phyloP scores from a whole-genome alignment of 2,329 filamentous ascomycete genomes.

The Exophiala viscosa region DNA sequence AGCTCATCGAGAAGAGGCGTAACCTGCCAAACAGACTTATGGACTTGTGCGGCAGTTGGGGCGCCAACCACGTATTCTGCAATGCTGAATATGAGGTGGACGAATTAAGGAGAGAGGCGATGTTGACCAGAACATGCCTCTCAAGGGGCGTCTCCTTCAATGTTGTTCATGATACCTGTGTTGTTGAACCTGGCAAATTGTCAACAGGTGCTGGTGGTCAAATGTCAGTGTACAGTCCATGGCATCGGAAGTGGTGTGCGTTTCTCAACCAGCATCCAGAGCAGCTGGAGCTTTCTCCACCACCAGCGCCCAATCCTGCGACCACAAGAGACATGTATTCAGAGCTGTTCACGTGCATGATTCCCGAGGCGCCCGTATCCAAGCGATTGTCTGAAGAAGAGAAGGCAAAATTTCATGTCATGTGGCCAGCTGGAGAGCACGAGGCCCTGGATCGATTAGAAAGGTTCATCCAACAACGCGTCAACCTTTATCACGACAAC shows the following conservation, averaged over 20 bases:
- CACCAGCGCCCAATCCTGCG: constrained; percentile 55
- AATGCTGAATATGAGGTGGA: constrained; percentile 93
- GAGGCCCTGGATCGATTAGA: constrained; percentile 63
- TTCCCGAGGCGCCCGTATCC: constrained; percentile 61
- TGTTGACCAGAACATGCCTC: constrained; percentile 59
- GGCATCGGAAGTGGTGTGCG: constrained; percentile 72
- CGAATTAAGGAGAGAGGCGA: constrained; percentile 73
- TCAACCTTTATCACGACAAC: constrained; percentile 58
- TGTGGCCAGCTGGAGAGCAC: constrained; percentile 74
- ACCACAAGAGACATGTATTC: constrained; percentile 48
- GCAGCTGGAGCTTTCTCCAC: constrained; percentile 59
- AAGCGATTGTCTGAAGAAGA: constrained; percentile 62
- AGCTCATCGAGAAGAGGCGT: constrained; percentile 65
- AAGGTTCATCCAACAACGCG: constrained; percentile 64
- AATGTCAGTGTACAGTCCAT: constrained; percentile 80
- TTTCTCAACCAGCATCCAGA: constrained; percentile 68
- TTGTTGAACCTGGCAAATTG: constrained; percentile 70
- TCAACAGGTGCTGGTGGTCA: constrained; percentile 64
- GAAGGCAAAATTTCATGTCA: constrained; percentile 50
- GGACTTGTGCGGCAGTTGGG: constrained; percentile 67
- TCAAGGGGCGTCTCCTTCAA: constrained; percentile 64
- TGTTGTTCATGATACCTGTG: constrained; percentile 75
- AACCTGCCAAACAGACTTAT: constrained; percentile 59
- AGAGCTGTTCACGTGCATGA: constrained; percentile 56
- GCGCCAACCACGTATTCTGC: constrained; percentile 68